Evolutionary conservation across 352 stramenopile genomes (phyloP).

Genomic region (Phytopythium litorale): DNA sequence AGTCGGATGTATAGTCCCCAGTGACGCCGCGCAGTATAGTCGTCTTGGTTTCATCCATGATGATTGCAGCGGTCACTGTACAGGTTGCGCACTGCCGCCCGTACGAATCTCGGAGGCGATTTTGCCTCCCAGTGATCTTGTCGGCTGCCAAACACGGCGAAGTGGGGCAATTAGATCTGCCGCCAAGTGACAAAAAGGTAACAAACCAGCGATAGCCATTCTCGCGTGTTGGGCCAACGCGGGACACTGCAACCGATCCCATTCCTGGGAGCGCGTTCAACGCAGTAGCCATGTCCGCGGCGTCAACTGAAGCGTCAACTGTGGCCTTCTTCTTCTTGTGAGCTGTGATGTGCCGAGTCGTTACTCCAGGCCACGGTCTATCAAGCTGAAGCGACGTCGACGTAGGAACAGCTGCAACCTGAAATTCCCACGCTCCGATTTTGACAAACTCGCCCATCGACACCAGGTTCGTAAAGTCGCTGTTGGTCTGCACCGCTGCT

Average conservation of each 20-base stretch:
- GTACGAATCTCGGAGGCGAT: slow-evolving; percentile 41
- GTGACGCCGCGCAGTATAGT: slow-evolving; percentile 26
- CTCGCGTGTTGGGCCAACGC: slow-evolving; percentile 41
- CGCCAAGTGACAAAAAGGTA: slow-evolving; percentile 65
- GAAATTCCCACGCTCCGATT: slow-evolving; percentile 49
- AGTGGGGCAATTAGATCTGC: slow-evolving; percentile 34
- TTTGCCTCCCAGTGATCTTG: slow-evolving; percentile 31
- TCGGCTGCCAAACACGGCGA: slow-evolving; percentile 61
- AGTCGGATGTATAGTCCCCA: slow-evolving; percentile 35
- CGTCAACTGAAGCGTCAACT: slow-evolving; percentile 45
- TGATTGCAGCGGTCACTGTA: slow-evolving; percentile 25
- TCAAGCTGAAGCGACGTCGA: slow-evolving; percentile 35
- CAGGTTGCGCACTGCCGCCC: slow-evolving; percentile 41
- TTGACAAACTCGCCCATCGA: slow-evolving; percentile 45
- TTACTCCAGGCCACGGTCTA: slow-evolving; percentile 29
- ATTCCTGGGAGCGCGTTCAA: slow-evolving; percentile 46
- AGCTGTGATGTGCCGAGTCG: slow-evolving; percentile 46
- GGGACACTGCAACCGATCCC: slow-evolving; percentile 51
- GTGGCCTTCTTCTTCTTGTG: slow-evolving; percentile 69
- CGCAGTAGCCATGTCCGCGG: slow-evolving; percentile 37
- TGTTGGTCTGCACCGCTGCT: slow-evolving; percentile 30
- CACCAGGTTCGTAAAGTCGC: slow-evolving; percentile 35
- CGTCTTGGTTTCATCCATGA: slow-evolving; percentile 33
- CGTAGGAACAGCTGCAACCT: slow-evolving; percentile 26
- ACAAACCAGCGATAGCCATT: slow-evolving; percentile 70